These are phyloP conservation scores for Pythium dissotocum DNA, from an alignment of 352 stramenopile genomes.

Conservation along the genomic window DNA sequence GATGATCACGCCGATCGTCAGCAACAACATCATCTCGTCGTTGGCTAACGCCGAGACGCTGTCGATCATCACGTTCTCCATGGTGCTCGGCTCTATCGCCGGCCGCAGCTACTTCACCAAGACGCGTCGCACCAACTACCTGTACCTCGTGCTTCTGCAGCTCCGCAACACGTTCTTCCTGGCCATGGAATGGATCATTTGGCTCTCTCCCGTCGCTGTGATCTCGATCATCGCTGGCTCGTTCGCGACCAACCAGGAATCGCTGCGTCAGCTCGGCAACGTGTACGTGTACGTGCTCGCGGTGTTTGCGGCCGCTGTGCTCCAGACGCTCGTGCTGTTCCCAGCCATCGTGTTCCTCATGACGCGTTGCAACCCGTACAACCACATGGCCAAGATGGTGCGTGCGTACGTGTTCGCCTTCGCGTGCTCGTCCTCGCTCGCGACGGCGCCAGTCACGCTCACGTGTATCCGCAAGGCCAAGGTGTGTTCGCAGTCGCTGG, in stretches of 20 bases:
- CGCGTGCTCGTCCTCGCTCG: constrained; percentile 63
- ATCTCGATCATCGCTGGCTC: constrained; percentile 65
- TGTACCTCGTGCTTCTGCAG: constrained; percentile 69
- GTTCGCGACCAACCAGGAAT: constrained; percentile 49
- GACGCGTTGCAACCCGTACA: constrained; percentile 71
- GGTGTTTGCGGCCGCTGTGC: constrained; percentile 29
- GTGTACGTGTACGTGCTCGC: constrained; percentile 61
- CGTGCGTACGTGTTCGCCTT: constrained; percentile 75
- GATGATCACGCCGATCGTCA: constrained; percentile 59
- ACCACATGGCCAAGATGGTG: constrained; percentile 68
- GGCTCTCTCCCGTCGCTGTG: constrained; percentile 62
- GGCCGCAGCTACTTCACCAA: constrained; percentile 63
- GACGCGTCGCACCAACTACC: constrained; percentile 57
- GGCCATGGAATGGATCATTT: constrained; percentile 70
- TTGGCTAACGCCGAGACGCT: constrained; percentile 53
- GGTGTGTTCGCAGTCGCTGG: constrained; percentile 70
- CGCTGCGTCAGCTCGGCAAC: constrained; percentile 37
- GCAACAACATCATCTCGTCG: constrained; percentile 60
- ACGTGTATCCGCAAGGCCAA: constrained; percentile 61
- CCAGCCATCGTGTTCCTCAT: constrained; percentile 65
- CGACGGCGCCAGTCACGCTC: constrained; percentile 65
- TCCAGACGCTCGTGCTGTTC: constrained; percentile 42
- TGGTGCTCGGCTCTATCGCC: constrained; percentile 61
- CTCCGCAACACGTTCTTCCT: constrained; percentile 77
- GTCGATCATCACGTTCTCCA: constrained; percentile 69